These are phyloP conservation scores for Sphaceloma murrayae DNA, from an alignment of 2,329 filamentous ascomycete species.

Conservation along the genomic window DNA sequence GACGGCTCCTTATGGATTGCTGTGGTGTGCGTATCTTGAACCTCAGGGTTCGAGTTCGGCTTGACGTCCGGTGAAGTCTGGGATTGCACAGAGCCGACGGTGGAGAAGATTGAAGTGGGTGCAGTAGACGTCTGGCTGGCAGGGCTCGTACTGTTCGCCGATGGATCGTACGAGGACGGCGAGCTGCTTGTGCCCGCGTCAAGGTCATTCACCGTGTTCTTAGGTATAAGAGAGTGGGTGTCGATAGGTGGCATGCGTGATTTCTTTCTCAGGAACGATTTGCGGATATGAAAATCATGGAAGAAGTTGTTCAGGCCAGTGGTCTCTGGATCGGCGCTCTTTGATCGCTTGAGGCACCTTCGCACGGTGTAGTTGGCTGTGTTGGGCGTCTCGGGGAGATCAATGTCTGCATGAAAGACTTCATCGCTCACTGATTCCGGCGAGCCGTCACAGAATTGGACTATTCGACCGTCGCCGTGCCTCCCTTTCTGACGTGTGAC, in stretches of 20 bases:
- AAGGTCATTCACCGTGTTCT: conserved; percentile 17
- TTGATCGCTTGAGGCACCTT: conserved; percentile 3
- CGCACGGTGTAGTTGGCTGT: not conserved
- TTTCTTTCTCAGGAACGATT: conserved; percentile 8
- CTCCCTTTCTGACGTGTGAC: no score
- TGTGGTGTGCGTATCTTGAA: conserved; percentile 1
- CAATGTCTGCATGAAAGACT: conserved; percentile 2
- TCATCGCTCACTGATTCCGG: conserved; percentile 8
- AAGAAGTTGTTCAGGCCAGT: not conserved
- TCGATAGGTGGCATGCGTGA: conserved; percentile 8
- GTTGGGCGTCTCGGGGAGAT: not conserved
- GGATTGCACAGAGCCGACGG: conserved; percentile 23
- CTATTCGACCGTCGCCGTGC: not conserved
- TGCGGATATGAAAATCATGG: conserved; percentile 2
- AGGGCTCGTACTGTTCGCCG: conserved; percentile 22
- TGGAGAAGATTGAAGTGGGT: conserved; percentile 26
- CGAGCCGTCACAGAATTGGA: conserved; percentile 7
- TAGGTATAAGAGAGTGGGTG: not conserved
- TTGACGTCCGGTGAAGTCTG: conserved; percentile 23
- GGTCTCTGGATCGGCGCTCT: not conserved
- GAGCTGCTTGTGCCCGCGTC: conserved; percentile 15
- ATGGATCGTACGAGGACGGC: conserved; percentile 12
- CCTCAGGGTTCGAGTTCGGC: not conserved
- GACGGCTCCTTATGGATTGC: conserved; percentile 5
- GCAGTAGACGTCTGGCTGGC: conserved; percentile 27